Evolutionary conservation across 805 yeast genomes (phyloP).

Genomic region (Torulaspora indica): DNA sequence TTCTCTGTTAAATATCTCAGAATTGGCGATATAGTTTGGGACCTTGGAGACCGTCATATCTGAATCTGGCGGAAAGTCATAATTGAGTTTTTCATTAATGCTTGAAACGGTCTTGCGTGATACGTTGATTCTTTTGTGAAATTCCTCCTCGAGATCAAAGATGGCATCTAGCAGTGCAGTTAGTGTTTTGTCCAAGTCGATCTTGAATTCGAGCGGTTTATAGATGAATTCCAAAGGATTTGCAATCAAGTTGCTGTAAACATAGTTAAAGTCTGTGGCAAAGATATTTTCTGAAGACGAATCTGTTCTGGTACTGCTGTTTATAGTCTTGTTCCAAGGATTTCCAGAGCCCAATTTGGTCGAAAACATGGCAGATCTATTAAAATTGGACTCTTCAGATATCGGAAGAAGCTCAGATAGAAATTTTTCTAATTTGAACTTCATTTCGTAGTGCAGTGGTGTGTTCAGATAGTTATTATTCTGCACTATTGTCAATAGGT

Average conservation of each 20-base stretch:
- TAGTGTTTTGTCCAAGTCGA: conserved; percentile 19
- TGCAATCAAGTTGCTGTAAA: conserved; percentile 20
- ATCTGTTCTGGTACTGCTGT: conserved; percentile 17
- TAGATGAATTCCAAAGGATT: conserved; percentile 24
- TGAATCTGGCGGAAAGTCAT: conserved; percentile 18
- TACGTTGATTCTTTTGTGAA: conserved; percentile 16
- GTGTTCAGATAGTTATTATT: conserved; percentile 26
- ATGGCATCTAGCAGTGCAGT: conserved; percentile 20
- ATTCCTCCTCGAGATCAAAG: conserved; percentile 25
- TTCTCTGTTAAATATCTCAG: conserved; percentile 11
- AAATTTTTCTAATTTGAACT: conserved; percentile 24
- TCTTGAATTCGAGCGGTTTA: conserved; percentile 14
- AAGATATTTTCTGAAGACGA: conserved; percentile 15
- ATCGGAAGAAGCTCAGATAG: conserved; percentile 28
- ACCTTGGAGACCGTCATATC: conserved; percentile 4
- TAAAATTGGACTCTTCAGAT: conserved; percentile 30
- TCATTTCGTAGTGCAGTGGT: conserved; percentile 25
- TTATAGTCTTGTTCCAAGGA: conserved; percentile 19
- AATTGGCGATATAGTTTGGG: conserved; percentile 21
- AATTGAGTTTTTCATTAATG: conserved; percentile 20
- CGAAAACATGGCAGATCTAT: conserved; percentile 25
- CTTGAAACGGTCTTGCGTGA: conserved; percentile 10
- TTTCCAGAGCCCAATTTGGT: conserved; percentile 19
- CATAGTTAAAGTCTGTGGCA: conserved; percentile 21
- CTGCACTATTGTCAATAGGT: conserved; percentile 17